These are phyloP conservation scores for Mortierella polycephala DNA, from an alignment of 371 early-diverging fungal species.

Conservation along the genomic window DNA sequence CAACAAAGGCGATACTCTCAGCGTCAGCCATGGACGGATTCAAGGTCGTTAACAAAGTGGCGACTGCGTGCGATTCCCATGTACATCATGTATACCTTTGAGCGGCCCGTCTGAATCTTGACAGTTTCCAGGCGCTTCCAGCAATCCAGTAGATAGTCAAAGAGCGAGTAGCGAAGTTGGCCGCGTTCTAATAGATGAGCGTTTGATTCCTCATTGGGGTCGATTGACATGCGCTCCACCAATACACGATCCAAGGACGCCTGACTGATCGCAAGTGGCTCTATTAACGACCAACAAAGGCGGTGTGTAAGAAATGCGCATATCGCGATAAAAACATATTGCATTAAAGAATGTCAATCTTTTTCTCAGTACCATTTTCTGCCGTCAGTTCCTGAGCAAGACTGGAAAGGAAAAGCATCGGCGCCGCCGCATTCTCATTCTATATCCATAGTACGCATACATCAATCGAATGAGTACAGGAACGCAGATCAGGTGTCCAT, in stretches of 20 bases:
- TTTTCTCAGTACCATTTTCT: conserved; percentile 25
- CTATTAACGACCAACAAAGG: conserved; percentile 20
- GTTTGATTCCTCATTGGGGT: conserved; percentile 61
- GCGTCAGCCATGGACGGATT: not conserved
- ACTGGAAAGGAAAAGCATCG: conserved; percentile 33
- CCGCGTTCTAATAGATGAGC: conserved; percentile 51
- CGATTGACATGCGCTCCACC: conserved; percentile 79
- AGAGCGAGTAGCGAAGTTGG: conserved; percentile 60
- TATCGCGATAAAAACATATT: too few species aligned
- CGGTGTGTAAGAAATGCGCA: too few species aligned
- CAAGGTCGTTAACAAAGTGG: not conserved
- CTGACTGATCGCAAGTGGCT: conserved; percentile 62
- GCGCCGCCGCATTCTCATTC: conserved; percentile 35
- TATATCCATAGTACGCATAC: not conserved
- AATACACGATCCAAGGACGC: conserved; percentile 78
- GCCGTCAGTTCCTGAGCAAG: conserved; percentile 30
- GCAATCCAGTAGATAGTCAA: conserved; percentile 82
- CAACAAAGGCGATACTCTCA: too few species aligned
- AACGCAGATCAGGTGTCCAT: conserved; percentile 21
- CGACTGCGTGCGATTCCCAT: not conserved
- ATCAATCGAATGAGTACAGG: not conserved
- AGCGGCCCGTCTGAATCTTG: conserved; percentile 44
- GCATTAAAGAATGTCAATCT: too few species aligned
- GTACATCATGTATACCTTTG: conserved; percentile 59
- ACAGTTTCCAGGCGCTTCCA: conserved; percentile 71